Conservation (phyloP, 2,329 filamentous ascomycete genomes). For the Ceratocystis papillata region DNA sequence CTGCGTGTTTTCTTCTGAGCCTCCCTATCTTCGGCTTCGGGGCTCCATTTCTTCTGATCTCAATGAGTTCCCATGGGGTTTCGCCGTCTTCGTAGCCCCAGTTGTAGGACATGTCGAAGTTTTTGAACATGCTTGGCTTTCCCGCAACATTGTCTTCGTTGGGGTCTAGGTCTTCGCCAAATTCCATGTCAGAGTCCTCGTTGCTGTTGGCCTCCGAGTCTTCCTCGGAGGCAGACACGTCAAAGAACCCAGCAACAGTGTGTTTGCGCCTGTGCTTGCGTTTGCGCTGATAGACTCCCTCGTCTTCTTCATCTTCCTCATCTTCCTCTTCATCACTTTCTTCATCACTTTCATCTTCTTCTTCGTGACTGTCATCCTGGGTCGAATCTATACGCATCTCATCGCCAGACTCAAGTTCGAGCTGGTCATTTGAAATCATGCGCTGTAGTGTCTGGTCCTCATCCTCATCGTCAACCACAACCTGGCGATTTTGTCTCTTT, state of each 20-base stretch:
- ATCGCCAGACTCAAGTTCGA: background rate
- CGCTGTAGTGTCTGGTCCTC: background rate
- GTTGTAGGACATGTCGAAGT: background rate
- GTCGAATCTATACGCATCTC: background rate
- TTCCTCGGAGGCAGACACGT: conserved; percentile 16
- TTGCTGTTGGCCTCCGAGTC: background rate
- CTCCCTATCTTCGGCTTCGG: background rate
- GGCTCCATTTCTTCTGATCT: background rate
- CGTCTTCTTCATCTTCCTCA: background rate
- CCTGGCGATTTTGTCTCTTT: background rate
- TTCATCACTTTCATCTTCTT: background rate
- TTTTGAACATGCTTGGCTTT: background rate
- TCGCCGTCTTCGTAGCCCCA: conserved; percentile 8
- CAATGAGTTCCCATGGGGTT: conserved; percentile 1
- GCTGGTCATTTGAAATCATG: conserved; percentile 10
- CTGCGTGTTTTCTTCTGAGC: background rate
- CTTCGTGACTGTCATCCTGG: background rate
- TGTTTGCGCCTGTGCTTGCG: background rate
- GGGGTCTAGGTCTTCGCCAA: background rate
- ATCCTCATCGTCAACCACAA: background rate
- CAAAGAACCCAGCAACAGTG: conserved; percentile 16
- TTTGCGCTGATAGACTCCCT: background rate
- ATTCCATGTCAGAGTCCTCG: background rate
- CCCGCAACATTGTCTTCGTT: background rate
- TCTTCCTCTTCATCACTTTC: background rate